These are phyloP conservation scores for Silene noctiflora DNA, from an alignment of 179 eudicot species.

Conservation along the genomic window DNA sequence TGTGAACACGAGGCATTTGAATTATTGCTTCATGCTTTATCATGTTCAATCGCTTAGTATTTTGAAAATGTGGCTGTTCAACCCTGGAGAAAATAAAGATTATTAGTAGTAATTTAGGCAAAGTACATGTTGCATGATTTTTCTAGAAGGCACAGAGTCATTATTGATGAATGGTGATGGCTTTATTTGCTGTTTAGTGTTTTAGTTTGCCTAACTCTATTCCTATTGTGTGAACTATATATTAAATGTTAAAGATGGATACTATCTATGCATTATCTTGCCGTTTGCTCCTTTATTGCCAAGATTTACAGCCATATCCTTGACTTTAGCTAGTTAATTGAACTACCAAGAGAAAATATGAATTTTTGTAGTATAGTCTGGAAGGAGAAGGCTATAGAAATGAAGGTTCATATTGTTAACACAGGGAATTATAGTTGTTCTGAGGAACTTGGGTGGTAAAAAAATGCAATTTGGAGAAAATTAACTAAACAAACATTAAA, in stretches of 20 bases:
- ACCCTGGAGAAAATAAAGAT: background rate
- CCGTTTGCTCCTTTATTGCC: background rate
- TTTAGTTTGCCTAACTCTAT: background rate
- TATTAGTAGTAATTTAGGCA: no score
- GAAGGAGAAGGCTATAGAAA: background rate
- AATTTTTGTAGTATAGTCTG: background rate
- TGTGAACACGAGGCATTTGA: no score
- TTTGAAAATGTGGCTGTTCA: no score
- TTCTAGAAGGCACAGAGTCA: background rate
- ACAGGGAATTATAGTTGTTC: background rate
- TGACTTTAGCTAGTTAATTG: background rate
- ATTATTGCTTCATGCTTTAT: no score
- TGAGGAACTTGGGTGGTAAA: background rate
- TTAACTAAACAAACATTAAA: background rate
- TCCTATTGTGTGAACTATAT: background rate
- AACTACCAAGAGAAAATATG: background rate
- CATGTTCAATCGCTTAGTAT: no score
- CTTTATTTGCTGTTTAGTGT: background rate
- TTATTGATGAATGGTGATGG: background rate
- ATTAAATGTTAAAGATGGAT: background rate
- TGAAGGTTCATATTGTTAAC: background rate
- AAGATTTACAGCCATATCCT: slow-evolving; percentile 7
- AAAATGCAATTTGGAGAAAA: background rate
- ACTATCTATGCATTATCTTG: background rate
- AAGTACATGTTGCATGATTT: no score